Conservation (phyloP, 352 stramenopile genomes). For the Globisporangium canariense region DNA sequence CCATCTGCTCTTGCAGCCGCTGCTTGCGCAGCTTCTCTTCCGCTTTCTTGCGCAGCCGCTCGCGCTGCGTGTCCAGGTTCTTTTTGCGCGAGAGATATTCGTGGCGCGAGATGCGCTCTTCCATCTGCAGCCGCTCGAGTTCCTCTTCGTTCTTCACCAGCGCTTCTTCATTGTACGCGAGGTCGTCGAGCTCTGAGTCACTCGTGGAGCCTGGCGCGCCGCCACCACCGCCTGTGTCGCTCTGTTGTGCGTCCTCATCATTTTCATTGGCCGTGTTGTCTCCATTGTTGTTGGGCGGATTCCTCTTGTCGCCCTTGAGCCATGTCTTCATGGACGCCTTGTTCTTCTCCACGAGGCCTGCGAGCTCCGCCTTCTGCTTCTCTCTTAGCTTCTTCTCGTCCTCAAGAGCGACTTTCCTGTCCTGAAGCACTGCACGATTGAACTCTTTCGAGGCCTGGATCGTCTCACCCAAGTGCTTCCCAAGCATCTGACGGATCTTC, state of each 20-base stretch:
- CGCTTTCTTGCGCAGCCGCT: conserved; percentile 45
- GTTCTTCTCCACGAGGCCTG: conserved; percentile 38
- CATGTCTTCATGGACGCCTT: conserved; percentile 64
- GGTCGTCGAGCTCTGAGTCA: conserved; percentile 65
- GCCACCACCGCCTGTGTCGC: conserved; percentile 22
- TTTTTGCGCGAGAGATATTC: conserved; percentile 80
- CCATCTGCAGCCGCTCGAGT: conserved; percentile 53
- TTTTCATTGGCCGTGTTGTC: conserved; percentile 10
- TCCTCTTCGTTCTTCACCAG: conserved; percentile 72
- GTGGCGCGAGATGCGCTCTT: conserved; percentile 73
- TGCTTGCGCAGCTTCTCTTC: conserved; percentile 71
- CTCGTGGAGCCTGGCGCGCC: conserved; percentile 35
- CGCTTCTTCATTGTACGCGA: conserved; percentile 54
- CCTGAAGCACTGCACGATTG: conserved; percentile 57
- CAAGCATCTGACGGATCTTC: conserved; percentile 57
- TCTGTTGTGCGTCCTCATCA: conserved; percentile 33
- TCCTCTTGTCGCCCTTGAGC: conserved; percentile 60
- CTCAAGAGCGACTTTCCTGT: conserved; percentile 62
- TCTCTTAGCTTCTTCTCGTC: conserved; percentile 82
- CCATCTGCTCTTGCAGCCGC: conserved; percentile 57
- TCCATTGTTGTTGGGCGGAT: conserved; percentile 6
- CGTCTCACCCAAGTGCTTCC: conserved; percentile 50
- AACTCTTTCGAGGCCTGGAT: conserved; percentile 72
- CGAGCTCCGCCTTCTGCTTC: conserved; percentile 66
- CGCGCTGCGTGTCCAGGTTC: conserved; percentile 61